phyloP scores from a whole-genome alignment of 352 stramenopile genomes.

The Pythium aquatile region DNA sequence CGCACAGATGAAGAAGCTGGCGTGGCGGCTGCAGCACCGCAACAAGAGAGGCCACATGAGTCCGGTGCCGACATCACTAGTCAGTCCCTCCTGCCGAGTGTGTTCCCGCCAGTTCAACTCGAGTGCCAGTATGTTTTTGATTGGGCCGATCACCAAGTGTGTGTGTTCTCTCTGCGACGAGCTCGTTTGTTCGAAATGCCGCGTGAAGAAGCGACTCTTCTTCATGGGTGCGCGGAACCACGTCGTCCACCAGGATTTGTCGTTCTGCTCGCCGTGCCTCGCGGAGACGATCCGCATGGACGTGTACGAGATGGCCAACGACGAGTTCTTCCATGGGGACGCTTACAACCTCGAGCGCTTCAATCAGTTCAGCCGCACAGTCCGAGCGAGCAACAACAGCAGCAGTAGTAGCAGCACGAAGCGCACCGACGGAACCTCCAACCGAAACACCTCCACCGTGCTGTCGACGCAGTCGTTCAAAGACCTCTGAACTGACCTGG shows the following conservation, averaged over 20 bases:
- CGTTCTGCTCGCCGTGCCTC: slow-evolving; percentile 14
- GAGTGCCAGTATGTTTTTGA: not conserved
- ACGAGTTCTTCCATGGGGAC: slow-evolving; percentile 3
- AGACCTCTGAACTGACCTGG: not conserved
- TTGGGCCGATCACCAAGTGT: slow-evolving; percentile 7
- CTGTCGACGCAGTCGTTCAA: slow-evolving; percentile 1
- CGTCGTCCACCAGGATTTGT: slow-evolving; percentile 8
- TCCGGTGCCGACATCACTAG: slow-evolving; percentile 15
- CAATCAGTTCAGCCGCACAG: not conserved
- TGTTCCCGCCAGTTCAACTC: slow-evolving; percentile 8
- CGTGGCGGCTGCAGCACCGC: slow-evolving; percentile 14
- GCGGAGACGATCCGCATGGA: slow-evolving; percentile 13
- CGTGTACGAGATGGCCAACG: slow-evolving; percentile 19
- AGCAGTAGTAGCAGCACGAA: not conserved
- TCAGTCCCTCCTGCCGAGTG: slow-evolving; percentile 16
- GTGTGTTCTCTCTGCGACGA: slow-evolving; percentile 13
- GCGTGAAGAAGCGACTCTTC: slow-evolving; percentile 7
- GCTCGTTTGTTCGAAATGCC: slow-evolving; percentile 18
- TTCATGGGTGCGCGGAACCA: not conserved
- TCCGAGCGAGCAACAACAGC: not conserved
- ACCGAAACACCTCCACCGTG: not conserved
- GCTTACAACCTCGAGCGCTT: not conserved
- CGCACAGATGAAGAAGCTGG: slow-evolving; percentile 29
- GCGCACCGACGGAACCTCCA: not conserved
- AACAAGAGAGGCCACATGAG: not conserved